Conservation (phyloP, 78 protist species). For the Neovahlkampfia damariscottae region DNA sequence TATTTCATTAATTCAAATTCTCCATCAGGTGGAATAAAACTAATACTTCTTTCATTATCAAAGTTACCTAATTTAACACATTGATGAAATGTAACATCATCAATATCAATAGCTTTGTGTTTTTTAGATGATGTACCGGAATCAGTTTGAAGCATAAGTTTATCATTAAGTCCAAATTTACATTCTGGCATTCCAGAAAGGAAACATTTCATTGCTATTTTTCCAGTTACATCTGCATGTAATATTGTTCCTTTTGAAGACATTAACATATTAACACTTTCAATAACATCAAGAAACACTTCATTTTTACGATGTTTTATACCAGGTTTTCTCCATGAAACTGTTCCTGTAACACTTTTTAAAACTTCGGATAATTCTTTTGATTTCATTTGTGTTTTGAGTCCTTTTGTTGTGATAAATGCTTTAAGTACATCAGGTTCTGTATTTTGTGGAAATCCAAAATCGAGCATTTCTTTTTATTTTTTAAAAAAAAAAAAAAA, state of each 20-base stretch:
- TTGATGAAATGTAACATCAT: constrained; percentile 92
- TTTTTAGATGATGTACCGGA: background rate
- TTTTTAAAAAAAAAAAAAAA: constrained; percentile 7
- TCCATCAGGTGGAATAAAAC: constrained; percentile 98
- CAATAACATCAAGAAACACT: constrained; percentile 82
- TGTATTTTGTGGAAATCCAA: constrained; percentile 83
- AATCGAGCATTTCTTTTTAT: constrained; percentile 68
- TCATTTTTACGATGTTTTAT: constrained; percentile 75
- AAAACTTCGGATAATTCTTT: background rate
- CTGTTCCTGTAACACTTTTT: constrained; percentile 70
- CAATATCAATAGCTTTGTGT: constrained; percentile 65
- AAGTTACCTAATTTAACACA: constrained; percentile 90
- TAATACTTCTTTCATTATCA: constrained; percentile 74
- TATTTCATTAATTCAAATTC: constrained; percentile 94
- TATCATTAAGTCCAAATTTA: constrained; percentile 93
- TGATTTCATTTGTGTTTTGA: background rate
- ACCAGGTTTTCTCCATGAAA: constrained; percentile 78
- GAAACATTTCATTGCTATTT: constrained; percentile 60
- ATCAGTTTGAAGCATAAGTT: constrained; percentile 35
- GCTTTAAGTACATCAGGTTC: constrained; percentile 65
- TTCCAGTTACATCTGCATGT: constrained; percentile 81
- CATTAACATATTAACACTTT: constrained; percentile 46
- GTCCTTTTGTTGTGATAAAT: constrained; percentile 61
- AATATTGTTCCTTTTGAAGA: constrained; percentile 41
- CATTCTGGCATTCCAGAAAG: constrained; percentile 99